Evolutionary conservation across 495 filamentous ascomycete genomes (phyloP).

Genomic region (Penicillium parvum): DNA sequence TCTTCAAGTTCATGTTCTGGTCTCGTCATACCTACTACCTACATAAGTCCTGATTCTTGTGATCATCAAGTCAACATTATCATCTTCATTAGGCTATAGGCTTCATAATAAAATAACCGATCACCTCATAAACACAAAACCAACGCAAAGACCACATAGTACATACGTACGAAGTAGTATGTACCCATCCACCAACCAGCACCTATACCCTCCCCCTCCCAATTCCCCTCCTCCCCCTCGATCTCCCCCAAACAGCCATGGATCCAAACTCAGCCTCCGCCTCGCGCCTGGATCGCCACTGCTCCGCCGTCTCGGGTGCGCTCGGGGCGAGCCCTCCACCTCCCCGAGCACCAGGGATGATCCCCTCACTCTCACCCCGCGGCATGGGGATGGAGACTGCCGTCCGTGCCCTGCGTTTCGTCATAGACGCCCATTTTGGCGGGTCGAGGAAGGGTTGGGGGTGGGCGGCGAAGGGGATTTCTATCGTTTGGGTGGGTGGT

Average conservation of each 20-base stretch:
- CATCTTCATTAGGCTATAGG: too few species aligned
- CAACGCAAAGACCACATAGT: too few species aligned
- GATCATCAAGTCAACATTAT: too few species aligned
- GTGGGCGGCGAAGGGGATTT: slow-evolving; percentile 13
- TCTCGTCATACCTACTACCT: too few species aligned
- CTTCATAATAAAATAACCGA: too few species aligned
- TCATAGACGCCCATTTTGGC: slow-evolving; percentile 19
- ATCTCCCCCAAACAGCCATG: slow-evolving; percentile 30
- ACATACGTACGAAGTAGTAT: too few species aligned
- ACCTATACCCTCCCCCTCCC: slow-evolving; percentile 13
- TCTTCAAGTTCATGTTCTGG: too few species aligned
- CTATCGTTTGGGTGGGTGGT: slow-evolving; percentile 5
- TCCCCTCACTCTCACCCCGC: background rate
- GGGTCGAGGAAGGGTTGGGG: slow-evolving; percentile 27
- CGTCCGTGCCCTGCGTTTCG: slow-evolving; percentile 8
- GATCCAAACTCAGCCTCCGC: slow-evolving; percentile 30
- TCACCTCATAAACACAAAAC: too few species aligned
- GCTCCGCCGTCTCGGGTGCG: slow-evolving; percentile 12
- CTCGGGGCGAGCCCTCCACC: background rate
- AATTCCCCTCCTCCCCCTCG: slow-evolving; percentile 18
- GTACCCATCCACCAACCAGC: too few species aligned
- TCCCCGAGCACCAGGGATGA: background rate
- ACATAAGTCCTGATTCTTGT: too few species aligned
- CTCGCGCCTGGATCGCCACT: slow-evolving; percentile 14
- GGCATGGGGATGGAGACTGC: slow-evolving; percentile 6